Base-by-base conservation (phyloP, 306 rosid genomes). In the Medicago arabica region DNA sequence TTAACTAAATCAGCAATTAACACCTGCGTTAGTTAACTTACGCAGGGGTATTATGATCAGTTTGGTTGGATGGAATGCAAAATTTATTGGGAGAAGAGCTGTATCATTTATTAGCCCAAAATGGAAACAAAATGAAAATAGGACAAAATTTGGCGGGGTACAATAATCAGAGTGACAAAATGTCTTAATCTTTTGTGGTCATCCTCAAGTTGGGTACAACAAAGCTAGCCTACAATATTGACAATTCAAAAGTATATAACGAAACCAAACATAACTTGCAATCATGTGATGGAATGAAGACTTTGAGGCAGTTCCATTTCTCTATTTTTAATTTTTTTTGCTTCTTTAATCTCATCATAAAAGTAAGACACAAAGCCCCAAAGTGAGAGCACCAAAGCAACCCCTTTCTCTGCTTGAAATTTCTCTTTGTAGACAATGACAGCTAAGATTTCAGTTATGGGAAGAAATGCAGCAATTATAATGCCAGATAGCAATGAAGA, bases 291-390 rank as follows among this genome's bases (percentile, higher is more conserved):
- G 23, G 67, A 64, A 41, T 82, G 12, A 34, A 41, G 64, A 70
- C 61, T 71, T 55, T 65, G 85, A 66, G 80, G 36, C 1, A 25
- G n/a, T 55, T 82, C 84, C 10, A 55, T 51, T 38, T 71, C 75
- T 39, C 68, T 77, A 11, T 41, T 82, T 58, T 86, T 49, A 0
- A n/a, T 31, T 61, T 31, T 61, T 64, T 78, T 83, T 46, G 6
- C 55, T 23, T 82, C 79, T 83, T 90, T 87, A 1, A 82, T 47
- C 65, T 88, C 98, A 6, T 97, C 96, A n/a, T 86, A 91, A 53
- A 94, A 89, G 74, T 91, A 94, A 2, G 96, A 93, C 58, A 81
- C 80, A 72, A 94, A 88, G 0, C 98, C 98, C 97, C 96, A 91
- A 0, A 91, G 89, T 58, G 92, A 86, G 8, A 94, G 90, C 9